Percentiles rank a stretch among this genome's conserved stretches.
phyloP scores from a whole-genome alignment of 345 rosid genomes.

The Gossypium herbaceum region DNA sequence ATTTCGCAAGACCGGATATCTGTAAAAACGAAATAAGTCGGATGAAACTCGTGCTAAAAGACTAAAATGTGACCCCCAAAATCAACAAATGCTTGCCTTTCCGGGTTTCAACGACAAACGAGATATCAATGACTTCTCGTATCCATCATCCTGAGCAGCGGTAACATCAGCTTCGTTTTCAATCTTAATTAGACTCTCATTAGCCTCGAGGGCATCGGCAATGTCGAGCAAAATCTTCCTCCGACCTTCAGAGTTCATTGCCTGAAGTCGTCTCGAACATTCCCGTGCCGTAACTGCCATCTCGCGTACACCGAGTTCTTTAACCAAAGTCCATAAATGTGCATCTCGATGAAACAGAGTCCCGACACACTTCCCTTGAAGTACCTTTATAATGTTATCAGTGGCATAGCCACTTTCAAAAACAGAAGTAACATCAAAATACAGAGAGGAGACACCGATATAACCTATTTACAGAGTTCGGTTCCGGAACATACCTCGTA shows the following conservation, averaged over 20 bases:
- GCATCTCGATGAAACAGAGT: conserved; percentile 52
- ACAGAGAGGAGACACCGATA: neutral
- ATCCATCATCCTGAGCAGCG: conserved; percentile 41
- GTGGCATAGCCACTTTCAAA: conserved; percentile 44
- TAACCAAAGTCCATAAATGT: conserved; percentile 31
- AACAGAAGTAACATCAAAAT: conserved; percentile 7
- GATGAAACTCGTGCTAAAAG: neutral
- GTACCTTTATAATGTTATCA: conserved; percentile 43
- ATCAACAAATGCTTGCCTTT: conserved; percentile 37
- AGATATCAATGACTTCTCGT: conserved; percentile 39
- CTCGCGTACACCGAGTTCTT: conserved; percentile 35
- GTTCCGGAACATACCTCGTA: conserved; percentile 44
- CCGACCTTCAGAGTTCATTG: conserved; percentile 38
- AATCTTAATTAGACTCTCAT: conserved; percentile 34
- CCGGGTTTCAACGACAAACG: conserved; percentile 50
- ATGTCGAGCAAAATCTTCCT: conserved; percentile 39
- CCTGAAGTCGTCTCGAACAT: conserved; percentile 52
- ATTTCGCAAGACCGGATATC: conserved; percentile 45
- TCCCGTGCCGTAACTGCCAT: conserved; percentile 56
- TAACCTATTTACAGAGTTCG: neutral
- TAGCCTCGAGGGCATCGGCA: conserved; percentile 50
- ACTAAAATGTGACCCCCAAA: neutral
- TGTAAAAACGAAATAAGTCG: conserved; percentile 19
- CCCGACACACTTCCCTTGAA: conserved; percentile 43
- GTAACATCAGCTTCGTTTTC: conserved; percentile 55